phyloP scores from a whole-genome alignment of 2,329 filamentous ascomycete species.

The Davidsoniella neocaledoniae region DNA sequence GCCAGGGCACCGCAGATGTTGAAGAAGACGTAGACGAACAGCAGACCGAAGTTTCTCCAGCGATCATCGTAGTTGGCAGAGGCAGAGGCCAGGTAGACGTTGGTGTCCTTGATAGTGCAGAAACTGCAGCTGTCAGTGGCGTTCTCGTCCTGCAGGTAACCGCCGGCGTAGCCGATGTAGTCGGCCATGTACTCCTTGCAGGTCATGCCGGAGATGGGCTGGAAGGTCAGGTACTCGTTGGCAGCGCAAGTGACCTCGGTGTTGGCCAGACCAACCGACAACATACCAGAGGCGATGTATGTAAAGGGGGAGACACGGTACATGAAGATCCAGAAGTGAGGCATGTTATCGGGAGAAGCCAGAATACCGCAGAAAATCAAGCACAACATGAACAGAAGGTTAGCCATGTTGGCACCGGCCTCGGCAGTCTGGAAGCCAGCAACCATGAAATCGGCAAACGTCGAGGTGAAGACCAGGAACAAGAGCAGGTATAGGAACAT shows the following conservation, averaged over 20 bases:
- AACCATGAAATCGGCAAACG: conserved; percentile 65
- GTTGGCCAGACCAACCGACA: conserved; percentile 53
- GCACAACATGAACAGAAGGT: conserved; percentile 54
- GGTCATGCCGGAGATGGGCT: conserved; percentile 38
- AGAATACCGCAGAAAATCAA: conserved; percentile 66
- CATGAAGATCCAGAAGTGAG: conserved; percentile 72
- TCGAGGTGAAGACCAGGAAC: conserved; percentile 68
- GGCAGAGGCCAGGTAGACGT: conserved; percentile 31
- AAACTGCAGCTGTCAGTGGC: conserved; percentile 37
- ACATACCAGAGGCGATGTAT: conserved; percentile 59
- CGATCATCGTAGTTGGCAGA: conserved; percentile 37
- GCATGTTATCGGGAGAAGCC: conserved; percentile 42
- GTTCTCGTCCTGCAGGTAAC: conserved; percentile 32
- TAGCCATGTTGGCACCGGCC: conserved; percentile 58
- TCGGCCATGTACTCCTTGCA: conserved; percentile 41
- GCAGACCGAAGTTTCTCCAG: conserved; percentile 53
- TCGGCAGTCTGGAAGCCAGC: conserved; percentile 60
- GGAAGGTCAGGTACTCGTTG: conserved; percentile 54
- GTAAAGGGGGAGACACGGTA: conserved; percentile 70
- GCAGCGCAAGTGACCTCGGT: conserved; percentile 45
- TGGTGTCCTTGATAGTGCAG: conserved; percentile 35
- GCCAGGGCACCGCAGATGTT: conserved; percentile 38
- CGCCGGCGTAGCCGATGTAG: conserved; percentile 33
- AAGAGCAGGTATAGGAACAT: conserved; percentile 62
- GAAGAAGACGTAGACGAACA: conserved; percentile 42